A percentile compares a stretch with the other conserved stretches of the same genome.
Conservation (phyloP, 1,284 basidiomycete species). For the Rhodotorula sp. region DNA sequence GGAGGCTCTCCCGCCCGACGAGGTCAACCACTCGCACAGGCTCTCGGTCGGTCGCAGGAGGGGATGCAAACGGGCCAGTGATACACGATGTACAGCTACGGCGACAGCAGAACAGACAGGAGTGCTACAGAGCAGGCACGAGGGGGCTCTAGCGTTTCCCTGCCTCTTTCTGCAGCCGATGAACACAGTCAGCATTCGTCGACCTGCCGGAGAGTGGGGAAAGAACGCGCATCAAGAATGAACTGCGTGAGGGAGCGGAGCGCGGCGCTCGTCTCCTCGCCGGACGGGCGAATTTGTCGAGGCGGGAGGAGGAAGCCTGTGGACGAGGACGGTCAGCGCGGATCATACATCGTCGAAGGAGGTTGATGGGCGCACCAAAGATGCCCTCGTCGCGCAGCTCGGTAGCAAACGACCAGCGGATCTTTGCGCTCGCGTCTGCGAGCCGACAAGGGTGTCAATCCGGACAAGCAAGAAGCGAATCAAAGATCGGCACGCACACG, state of each 20-base stretch:
- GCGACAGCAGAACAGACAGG: not conserved
- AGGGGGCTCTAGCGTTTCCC: not conserved
- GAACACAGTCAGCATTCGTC: not conserved
- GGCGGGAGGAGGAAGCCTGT: conserved; percentile 68
- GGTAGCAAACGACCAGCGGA: conserved; percentile 74
- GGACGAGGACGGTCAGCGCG: not conserved
- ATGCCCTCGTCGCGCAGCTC: conserved; percentile 81
- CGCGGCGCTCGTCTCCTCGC: conserved; percentile 70
- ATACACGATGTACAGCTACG: not conserved
- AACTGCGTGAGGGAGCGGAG: conserved; percentile 68
- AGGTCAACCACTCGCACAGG: no score
- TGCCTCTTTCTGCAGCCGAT: conserved; percentile 9
- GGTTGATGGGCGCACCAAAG: conserved; percentile 55
- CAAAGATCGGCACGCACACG: no score
- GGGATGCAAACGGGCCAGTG: no score
- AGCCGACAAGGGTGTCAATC: conserved; percentile 24
- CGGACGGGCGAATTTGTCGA: conserved; percentile 71
- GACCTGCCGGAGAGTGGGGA: no score
- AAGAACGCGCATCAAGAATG: conserved; percentile 52
- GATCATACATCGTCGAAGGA: not conserved
- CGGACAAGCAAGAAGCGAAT: no score
- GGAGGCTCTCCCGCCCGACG: no score
- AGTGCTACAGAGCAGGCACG: not conserved
- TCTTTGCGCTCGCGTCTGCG: conserved; percentile 41
- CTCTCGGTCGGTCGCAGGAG: no score